phyloP scores from a whole-genome alignment of 1,139 yeast species.

The Pichia sp. region DNA sequence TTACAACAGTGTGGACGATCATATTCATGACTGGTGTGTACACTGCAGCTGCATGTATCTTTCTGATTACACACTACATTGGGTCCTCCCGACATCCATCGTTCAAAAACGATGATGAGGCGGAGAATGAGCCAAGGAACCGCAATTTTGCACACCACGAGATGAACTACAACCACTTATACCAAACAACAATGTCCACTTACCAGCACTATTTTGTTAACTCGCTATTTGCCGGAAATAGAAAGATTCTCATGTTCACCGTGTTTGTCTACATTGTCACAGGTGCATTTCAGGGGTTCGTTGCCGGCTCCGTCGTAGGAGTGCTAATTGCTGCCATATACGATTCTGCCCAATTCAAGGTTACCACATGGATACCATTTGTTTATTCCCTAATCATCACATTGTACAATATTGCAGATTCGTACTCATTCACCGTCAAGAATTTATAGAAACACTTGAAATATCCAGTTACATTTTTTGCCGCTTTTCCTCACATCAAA shows the following conservation, averaged over 20 bases:
- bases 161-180: constrained; percentile 6
- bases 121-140: background rate
- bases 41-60: constrained; percentile 59
- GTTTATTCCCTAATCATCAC: constrained; percentile 71
- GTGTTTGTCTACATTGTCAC: constrained; percentile 44
- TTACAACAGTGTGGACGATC: constrained; percentile 78
- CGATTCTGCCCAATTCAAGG: constrained; percentile 68
- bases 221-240: constrained; percentile 12
- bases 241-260: constrained; percentile 23
- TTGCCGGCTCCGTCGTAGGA: constrained; percentile 75
- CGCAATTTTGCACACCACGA: constrained; percentile 7
- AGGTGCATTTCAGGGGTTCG: constrained; percentile 62
- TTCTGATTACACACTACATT: constrained; percentile 47
- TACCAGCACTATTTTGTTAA: constrained; percentile 13
- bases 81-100: constrained; percentile 10
- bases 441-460: constrained; percentile 16
- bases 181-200: constrained; percentile 8
- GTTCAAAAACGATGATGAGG: background rate
- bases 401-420: constrained; percentile 59
- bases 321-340: constrained; percentile 64
- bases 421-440: constrained; percentile 53
- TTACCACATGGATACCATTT: constrained; percentile 94
- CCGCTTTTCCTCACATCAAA: background rate
- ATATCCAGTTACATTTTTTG: background rate
- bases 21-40: constrained; percentile 65